A percentile compares a stretch with the other conserved stretches of the same genome.
Conservation (phyloP, 768 basidiomycete genomes). For the Lentinula aciculospora region DNA sequence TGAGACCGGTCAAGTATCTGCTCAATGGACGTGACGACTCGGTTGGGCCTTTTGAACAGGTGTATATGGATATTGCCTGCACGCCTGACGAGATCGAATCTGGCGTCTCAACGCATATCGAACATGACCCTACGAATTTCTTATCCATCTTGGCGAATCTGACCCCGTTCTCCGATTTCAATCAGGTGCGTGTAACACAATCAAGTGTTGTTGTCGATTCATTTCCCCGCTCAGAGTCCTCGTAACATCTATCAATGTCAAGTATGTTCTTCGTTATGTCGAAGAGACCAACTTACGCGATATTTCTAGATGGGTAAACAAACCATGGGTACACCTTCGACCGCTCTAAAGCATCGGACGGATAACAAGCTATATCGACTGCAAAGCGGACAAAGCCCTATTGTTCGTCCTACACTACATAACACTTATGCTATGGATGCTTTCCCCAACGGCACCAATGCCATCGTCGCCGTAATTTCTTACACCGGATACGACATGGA, state of each 20-base stretch:
- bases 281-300: background rate
- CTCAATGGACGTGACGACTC: slow-evolving; percentile 83
- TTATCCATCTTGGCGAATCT: slow-evolving; percentile 95
- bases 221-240: slow-evolving; percentile 50
- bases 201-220: slow-evolving; percentile 19
- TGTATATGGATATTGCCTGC: slow-evolving; percentile 97
- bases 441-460: slow-evolving; percentile 98
- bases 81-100: slow-evolving; percentile 78
- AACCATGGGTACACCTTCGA: slow-evolving; percentile 98
- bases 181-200: slow-evolving; percentile 59
- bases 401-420: slow-evolving; percentile 89
- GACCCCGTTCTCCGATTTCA: slow-evolving; percentile 99
- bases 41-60: slow-evolving; percentile 96
- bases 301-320: slow-evolving; percentile 92
- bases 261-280: slow-evolving; percentile 28
- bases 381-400: slow-evolving; percentile 90
- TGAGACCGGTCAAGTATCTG: slow-evolving; percentile 94
- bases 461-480: slow-evolving; percentile 98
- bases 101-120: slow-evolving; percentile 83
- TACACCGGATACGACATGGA: slow-evolving; percentile 99
- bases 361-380: slow-evolving; percentile 98
- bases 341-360: slow-evolving; percentile 84
- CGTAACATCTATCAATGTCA: slow-evolving; percentile 94
- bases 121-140: slow-evolving; percentile 92
- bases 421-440: slow-evolving; percentile 97